Evolutionary conservation across 345 rosid genomes (phyloP).

Genomic region (Citrus unshiu): DNA sequence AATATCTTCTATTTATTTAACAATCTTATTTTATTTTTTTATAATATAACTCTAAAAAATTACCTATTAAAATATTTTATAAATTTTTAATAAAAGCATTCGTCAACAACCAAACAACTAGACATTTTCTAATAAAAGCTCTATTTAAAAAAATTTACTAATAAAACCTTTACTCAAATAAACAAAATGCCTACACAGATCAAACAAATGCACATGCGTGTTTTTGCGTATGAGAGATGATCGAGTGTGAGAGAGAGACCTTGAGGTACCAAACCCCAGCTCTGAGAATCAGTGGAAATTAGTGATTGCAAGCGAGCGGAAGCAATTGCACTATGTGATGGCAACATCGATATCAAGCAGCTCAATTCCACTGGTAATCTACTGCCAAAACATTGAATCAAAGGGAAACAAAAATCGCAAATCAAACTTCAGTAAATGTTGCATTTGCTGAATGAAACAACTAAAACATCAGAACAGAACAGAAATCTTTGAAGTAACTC

Average conservation of each 20-base stretch:
- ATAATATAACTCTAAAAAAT: too few relatives aligned
- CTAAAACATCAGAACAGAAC: background rate
- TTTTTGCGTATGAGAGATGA: background rate
- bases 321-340: conserved; percentile 32
- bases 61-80: too few relatives aligned
- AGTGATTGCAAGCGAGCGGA: conserved; percentile 29
- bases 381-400: conserved; percentile 1
- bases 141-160: too few relatives aligned
- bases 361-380: conserved; percentile 39
- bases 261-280: conserved; percentile 36
- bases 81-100: too few relatives aligned
- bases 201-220: background rate
- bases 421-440: background rate
- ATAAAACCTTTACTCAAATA: too few relatives aligned
- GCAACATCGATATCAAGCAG: conserved; percentile 33
- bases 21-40: too few relatives aligned
- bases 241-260: conserved; percentile 15
- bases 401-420: background rate
- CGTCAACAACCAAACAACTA: too few relatives aligned
- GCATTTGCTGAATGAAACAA: background rate
- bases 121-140: rapidly evolving
- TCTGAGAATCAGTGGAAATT: conserved; percentile 24
- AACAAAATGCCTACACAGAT: background rate
- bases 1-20: too few relatives aligned
- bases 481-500: background rate